These are phyloP conservation scores for Casuarina cunninghamiana DNA, from an alignment of 306 rosid species.

Conservation along the genomic window DNA sequence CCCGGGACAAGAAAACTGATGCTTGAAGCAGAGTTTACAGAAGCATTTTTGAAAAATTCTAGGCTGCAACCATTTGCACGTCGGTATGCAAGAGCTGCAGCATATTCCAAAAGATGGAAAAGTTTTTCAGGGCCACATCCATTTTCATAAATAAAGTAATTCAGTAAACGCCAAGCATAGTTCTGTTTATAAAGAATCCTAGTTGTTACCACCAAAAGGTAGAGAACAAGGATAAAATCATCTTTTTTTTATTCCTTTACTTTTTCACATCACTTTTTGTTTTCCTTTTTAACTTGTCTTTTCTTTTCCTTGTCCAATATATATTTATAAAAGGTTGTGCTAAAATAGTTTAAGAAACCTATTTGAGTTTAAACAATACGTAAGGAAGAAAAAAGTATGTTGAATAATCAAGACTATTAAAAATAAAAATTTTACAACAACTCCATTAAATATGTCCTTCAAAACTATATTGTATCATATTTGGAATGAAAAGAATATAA, in stretches of 20 bases:
- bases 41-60: background rate
- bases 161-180: slow-evolving; percentile 29
- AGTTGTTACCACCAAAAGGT: slow-evolving; percentile 30
- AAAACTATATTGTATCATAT: too few species aligned
- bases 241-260: background rate
- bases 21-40: background rate
- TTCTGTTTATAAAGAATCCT: slow-evolving; percentile 30
- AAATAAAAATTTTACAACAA: too few species aligned
- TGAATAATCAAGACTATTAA: too few species aligned
- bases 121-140: background rate
- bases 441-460: too few species aligned
- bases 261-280: background rate
- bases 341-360: too few species aligned
- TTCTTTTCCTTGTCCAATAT: too few species aligned
- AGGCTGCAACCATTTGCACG: background rate
- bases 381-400: too few species aligned
- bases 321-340: background rate
- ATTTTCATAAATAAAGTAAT: slow-evolving; percentile 35
- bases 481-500: too few species aligned
- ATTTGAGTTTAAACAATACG: too few species aligned
- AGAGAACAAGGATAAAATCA: slow-evolving; percentile 36
- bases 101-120: background rate
- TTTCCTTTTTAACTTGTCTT: background rate
- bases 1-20: too few species aligned
- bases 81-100: background rate